Conservation (phyloP, 371 early-diverging fungal species). For the Mucor velutinosus region DNA sequence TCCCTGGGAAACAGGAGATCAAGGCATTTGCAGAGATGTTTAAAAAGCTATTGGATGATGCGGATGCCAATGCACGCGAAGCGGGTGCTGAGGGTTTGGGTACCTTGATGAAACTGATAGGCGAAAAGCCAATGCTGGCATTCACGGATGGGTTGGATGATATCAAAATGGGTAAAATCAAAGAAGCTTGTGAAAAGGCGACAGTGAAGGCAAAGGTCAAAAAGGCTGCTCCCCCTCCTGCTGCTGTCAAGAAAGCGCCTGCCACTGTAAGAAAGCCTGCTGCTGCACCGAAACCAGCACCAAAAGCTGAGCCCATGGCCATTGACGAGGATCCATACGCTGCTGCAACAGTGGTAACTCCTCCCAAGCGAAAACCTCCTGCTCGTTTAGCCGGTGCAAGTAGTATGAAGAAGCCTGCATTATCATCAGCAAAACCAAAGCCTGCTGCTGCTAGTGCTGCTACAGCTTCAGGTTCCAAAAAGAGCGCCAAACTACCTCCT, state of each 20-base stretch:
- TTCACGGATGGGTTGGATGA: conserved; percentile 87
- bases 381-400: conserved; percentile 43
- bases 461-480: conserved; percentile 40
- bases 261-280: conserved; percentile 10
- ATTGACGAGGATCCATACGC: conserved; percentile 23
- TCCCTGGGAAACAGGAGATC: conserved; percentile 77
- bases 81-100: conserved; percentile 88
- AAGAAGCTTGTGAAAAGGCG: conserved; percentile 85
- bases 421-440: conserved; percentile 45
- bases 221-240: conserved; percentile 50
- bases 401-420: conserved; percentile 55
- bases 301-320: conserved; percentile 36
- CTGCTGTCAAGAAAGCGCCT: conserved; percentile 26
- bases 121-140: conserved; percentile 73
- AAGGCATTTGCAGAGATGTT: conserved; percentile 77
- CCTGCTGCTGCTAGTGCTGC: conserved; percentile 49
- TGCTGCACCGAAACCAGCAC: conserved; percentile 8
- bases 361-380: conserved; percentile 70
- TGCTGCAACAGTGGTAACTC: conserved; percentile 43
- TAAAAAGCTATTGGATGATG: conserved; percentile 82
- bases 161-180: conserved; percentile 84
- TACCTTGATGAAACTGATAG: conserved; percentile 83
- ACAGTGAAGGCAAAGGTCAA: conserved; percentile 67
- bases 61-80: conserved; percentile 86
- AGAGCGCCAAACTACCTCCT: conserved; percentile 52